Evolutionary conservation across 2,329 filamentous ascomycete species (phyloP).

Genomic region (Aspergillus fructus): DNA sequence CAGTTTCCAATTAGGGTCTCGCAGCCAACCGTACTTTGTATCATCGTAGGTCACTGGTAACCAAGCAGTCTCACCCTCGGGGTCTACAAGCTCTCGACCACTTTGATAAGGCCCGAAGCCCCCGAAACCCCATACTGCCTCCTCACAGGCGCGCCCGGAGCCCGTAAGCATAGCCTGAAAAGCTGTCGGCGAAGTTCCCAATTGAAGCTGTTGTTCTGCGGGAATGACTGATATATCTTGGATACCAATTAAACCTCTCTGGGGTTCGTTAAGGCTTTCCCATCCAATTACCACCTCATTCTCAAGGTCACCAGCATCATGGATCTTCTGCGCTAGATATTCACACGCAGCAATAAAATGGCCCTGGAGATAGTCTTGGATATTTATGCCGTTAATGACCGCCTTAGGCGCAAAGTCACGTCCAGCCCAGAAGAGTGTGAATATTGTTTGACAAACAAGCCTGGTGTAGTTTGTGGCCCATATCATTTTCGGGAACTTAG

Average conservation of each 20-base stretch:
- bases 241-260: constrained; percentile 81
- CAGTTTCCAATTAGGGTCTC: constrained; percentile 83
- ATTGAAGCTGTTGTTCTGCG: constrained; percentile 83
- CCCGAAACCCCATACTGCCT: constrained; percentile 91
- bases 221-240: constrained; percentile 79
- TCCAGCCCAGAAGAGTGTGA: constrained; percentile 91
- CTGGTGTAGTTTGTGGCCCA: constrained; percentile 98
- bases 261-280: constrained; percentile 96
- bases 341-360: constrained; percentile 80
- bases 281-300: constrained; percentile 87
- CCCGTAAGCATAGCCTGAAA: constrained; percentile 93
- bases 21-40: constrained; percentile 82
- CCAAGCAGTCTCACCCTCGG: constrained; percentile 83
- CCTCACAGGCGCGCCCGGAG: constrained; percentile 85
- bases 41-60: constrained; percentile 81
- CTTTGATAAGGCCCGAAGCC: constrained; percentile 89
- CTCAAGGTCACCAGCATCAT: constrained; percentile 85
- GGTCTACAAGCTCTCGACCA: constrained; percentile 79
- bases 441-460: constrained; percentile 83
- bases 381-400: constrained; percentile 90
- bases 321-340: constrained; percentile 79
- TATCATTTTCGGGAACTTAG: constrained; percentile 94
- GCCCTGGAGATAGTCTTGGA: constrained; percentile 88
- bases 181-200: constrained; percentile 87
- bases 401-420: constrained; percentile 93